Evolutionary conservation across 2,329 filamentous ascomycete species (phyloP), one percentile per base, ranked within the genome.

Genomic region (Zalaria obscura): DNA sequence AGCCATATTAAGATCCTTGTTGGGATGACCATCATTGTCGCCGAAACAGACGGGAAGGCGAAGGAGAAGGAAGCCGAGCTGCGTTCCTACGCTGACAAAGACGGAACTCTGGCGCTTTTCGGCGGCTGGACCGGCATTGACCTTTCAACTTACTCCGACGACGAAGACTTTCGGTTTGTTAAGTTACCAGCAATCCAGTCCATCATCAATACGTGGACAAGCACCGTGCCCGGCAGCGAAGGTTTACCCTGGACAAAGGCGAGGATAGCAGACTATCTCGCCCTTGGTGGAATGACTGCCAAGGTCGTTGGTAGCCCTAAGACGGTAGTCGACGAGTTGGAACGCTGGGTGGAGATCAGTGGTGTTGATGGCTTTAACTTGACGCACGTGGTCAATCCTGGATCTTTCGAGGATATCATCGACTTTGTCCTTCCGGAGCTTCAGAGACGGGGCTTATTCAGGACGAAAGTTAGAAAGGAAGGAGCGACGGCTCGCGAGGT

Each of bases 291-390:
- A 1, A 69, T 82, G 11, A 78, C 79, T 0, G 73, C 78, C 0
- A 69, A 76, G 0, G 57, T 77, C 3, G 75, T 84, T 0, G 80
- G 81, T 0, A 83, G 76, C 0, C 64, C 80, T 0, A 56, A 67
- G 10, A 72, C 75, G 48, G 78, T 84, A 1, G 80, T 77, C 0
- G 79, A 85, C 53, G 69, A 72, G 35, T 65, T 86, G 42, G 76
- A 85, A 58, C 59, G 65, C 1, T 85, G 80, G 80, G 65, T 83
- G 0, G 52, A 64, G 4, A 79, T 83, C 54, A 78, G 76, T 0
- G 80, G 83, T 48, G 71, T 85, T 1, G 80, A 85, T 52, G 80
- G 80, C 0, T 86, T 86, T 59, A 86, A 86, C 53, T 70, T 85
- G 55, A 78, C 74, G 1, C 82, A 83, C 47, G 73, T 75, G 0